These are phyloP conservation scores for Ceratocystis cacaofunesta DNA, from an alignment of 2,329 filamentous ascomycete genomes.

Conservation along the genomic window DNA sequence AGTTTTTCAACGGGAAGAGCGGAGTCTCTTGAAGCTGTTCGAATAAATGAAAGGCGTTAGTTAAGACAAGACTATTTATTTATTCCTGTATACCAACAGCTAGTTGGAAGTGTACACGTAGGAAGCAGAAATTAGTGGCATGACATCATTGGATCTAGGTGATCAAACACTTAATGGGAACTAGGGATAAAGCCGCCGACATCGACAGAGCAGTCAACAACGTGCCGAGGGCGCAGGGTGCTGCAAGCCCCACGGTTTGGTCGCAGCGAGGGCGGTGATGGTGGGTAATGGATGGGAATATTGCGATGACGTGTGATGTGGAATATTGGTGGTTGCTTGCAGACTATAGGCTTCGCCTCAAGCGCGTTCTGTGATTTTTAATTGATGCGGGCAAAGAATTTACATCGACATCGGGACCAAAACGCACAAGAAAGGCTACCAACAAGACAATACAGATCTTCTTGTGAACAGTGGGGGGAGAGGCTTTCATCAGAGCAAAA, in stretches of 20 bases:
- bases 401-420: not conserved
- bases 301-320: too few species aligned
- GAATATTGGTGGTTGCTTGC: too few species aligned
- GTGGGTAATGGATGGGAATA: not conserved
- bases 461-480: too few species aligned
- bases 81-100: too few species aligned
- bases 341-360: too few species aligned
- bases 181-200: constrained; percentile 4
- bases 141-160: constrained; percentile 3
- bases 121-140: constrained; percentile 1
- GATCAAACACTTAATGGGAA: not conserved
- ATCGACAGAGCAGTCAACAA: not conserved
- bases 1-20: not conserved
- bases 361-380: too few species aligned
- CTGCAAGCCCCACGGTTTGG: not conserved
- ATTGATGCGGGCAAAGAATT: too few species aligned
- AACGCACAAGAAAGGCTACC: not conserved
- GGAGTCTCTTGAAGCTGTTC: not conserved
- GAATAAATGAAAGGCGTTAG: not conserved
- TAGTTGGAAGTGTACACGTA: not conserved
- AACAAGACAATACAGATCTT: too few species aligned
- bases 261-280: not conserved
- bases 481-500: not conserved
- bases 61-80: not conserved
- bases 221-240: not conserved